Evolutionary conservation across 768 basidiomycete species (phyloP).

Genomic region (Paxillus ammoniavirescens): DNA sequence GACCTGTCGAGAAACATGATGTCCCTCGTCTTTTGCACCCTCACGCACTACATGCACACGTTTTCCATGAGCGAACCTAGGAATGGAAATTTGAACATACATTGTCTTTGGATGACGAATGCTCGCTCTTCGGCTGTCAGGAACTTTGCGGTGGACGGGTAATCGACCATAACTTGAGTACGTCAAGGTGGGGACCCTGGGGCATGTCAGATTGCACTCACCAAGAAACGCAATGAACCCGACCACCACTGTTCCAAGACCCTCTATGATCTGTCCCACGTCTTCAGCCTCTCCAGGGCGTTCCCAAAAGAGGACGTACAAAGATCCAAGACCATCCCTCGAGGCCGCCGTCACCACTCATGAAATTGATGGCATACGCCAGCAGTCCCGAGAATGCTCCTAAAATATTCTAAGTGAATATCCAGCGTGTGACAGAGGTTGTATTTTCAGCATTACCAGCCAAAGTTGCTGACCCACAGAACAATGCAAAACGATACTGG

Average conservation of each 20-base stretch:
- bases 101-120: conserved; percentile 55
- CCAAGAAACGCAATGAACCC: conserved; percentile 51
- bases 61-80: background rate
- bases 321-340: conserved; percentile 65
- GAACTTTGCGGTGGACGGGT: conserved; percentile 57
- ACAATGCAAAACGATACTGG: conserved; percentile 55
- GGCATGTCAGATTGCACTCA: conserved; percentile 18
- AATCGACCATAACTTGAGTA: conserved; percentile 53
- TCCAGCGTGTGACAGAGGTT: background rate
- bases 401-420: background rate
- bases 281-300: background rate
- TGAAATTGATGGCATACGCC: conserved; percentile 51
- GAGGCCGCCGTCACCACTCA: conserved; percentile 45
- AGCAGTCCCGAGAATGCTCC: conserved; percentile 54
- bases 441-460: conserved; percentile 35
- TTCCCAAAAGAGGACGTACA: conserved; percentile 28
- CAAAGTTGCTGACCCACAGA: conserved; percentile 60
- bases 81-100: conserved; percentile 29
- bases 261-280: conserved; percentile 45
- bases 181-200: background rate
- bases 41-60: conserved; percentile 51
- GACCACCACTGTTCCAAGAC: conserved; percentile 55
- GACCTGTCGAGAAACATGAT: conserved; percentile 53
- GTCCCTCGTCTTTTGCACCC: conserved; percentile 53
- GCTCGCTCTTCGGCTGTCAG: conserved; percentile 61